Conservation (phyloP, 345 rosid species). For the Dipteronia dyeriana region DNA sequence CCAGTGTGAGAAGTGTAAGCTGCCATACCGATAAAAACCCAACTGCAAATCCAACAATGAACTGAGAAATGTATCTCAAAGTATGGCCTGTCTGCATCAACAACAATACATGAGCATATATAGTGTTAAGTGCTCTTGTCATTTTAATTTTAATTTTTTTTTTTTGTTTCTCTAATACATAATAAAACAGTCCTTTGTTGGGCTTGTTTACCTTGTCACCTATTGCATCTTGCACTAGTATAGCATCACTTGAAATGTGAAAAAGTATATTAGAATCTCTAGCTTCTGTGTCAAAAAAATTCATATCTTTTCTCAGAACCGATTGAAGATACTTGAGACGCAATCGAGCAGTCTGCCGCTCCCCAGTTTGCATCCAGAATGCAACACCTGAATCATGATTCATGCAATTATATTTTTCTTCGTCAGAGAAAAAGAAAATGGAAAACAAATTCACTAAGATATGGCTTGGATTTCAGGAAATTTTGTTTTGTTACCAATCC, state of each 20-base stretch:
- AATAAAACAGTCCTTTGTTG: conserved; percentile 4
- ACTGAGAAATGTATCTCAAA: conserved; percentile 69
- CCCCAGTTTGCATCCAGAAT: conserved; percentile 86
- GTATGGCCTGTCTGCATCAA: conserved; percentile 74
- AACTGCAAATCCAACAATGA: conserved; percentile 58
- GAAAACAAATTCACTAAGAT: background rate
- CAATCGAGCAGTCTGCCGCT: conserved; percentile 78
- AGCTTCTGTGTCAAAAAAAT: conserved; percentile 73
- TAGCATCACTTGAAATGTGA: conserved; percentile 82
- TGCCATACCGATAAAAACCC: conserved; percentile 81
- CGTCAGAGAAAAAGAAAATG: background rate
- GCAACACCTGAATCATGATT: conserved; percentile 64
- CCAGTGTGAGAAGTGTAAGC: conserved; percentile 79
- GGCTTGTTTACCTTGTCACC: conserved; percentile 71
- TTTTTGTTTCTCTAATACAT: background rate
- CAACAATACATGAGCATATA: conserved; percentile 8
- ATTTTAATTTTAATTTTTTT: background rate
- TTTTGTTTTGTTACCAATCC: conserved; percentile 60
- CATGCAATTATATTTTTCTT: background rate
- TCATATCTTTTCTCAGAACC: conserved; percentile 58
- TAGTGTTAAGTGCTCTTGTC: conserved; percentile 2
- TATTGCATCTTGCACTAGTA: conserved; percentile 85
- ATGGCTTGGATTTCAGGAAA: conserved; percentile 6
- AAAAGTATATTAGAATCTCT: conserved; percentile 63
- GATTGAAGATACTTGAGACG: conserved; percentile 69